Evolutionary conservation across 257 asterid genomes (phyloP).

Genomic region (Solanum rostratum): DNA sequence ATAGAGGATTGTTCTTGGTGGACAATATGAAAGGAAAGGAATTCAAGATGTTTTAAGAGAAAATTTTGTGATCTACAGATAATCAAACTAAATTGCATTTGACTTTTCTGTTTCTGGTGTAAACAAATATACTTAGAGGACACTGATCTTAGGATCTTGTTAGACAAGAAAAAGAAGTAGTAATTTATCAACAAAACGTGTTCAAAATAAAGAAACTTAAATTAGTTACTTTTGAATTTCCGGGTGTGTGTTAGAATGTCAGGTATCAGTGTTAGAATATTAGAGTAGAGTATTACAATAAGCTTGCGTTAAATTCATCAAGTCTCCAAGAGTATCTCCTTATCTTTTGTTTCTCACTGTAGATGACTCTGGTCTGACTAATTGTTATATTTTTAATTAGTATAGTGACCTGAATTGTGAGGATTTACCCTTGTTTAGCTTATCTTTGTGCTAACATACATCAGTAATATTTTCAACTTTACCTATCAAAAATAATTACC

Average conservation of each 20-base stretch:
- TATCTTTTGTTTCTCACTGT: not conserved
- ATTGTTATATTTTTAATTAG: not conserved
- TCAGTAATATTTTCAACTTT: not conserved
- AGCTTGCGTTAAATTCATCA: not conserved
- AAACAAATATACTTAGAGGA: too few species aligned
- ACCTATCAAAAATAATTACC: not conserved
- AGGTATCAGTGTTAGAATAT: not conserved
- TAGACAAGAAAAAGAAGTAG: too few species aligned
- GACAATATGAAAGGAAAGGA: too few species aligned
- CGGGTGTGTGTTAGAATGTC: not conserved
- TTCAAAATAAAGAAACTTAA: too few species aligned
- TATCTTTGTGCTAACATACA: not conserved
- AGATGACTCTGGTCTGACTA: not conserved
- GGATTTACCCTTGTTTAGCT: not conserved
- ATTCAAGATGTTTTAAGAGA: too few species aligned
- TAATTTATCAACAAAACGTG: too few species aligned
- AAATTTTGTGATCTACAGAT: too few species aligned
- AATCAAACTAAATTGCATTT: too few species aligned
- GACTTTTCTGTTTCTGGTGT: too few species aligned
- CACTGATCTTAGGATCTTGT: too few species aligned
- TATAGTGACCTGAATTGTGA: not conserved
- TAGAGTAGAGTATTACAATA: not conserved
- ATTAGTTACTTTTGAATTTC: not conserved
- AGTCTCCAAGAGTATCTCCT: not conserved
- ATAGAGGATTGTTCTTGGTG: too few species aligned